A percentile compares a stretch with the other conserved stretches of the same genome.
Evolutionary conservation across 1,284 basidiomycete genomes (phyloP).

Genomic region (Apiotrichum montevideense): DNA sequence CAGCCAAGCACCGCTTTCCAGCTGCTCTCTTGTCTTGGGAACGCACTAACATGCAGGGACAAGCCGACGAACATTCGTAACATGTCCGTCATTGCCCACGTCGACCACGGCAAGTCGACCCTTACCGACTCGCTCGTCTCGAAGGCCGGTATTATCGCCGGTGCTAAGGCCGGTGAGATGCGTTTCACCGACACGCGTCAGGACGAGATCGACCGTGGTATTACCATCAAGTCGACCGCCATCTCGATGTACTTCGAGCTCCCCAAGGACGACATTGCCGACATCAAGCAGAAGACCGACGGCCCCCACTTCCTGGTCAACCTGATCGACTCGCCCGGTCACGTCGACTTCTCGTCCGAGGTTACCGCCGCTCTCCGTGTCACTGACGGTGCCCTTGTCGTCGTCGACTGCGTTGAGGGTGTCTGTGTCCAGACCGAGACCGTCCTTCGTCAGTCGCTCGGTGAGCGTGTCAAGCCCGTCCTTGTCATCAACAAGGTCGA

Average conservation of each 20-base stretch:
- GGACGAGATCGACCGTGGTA: slow-evolving; percentile 99
- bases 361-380: slow-evolving; percentile 99
- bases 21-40: no score
- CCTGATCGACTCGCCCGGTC: slow-evolving; percentile 98
- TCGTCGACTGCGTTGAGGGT: slow-evolving; percentile 99
- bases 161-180: slow-evolving; percentile 90
- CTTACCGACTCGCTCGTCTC: slow-evolving; percentile 98
- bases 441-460: slow-evolving; percentile 93
- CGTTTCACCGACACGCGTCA: slow-evolving; percentile 97
- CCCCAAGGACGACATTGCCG: slow-evolving; percentile 73
- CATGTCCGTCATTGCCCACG: slow-evolving; percentile 98
- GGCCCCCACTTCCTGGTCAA: slow-evolving; percentile 97
- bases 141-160: slow-evolving; percentile 99
- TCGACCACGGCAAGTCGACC: slow-evolving; percentile 99
- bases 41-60: slow-evolving; percentile 49
- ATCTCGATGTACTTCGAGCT: slow-evolving; percentile 99
- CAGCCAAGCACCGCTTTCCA: no score
- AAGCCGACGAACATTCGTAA: slow-evolving; percentile 57
- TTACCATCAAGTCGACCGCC: slow-evolving; percentile 99
- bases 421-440: slow-evolving; percentile 99
- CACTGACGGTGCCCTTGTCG: slow-evolving; percentile 96
- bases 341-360: slow-evolving; percentile 99
- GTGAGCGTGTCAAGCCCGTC: slow-evolving; percentile 99
- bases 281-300: slow-evolving; percentile 89
- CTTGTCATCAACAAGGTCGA: slow-evolving; percentile 99